phyloP scores from a whole-genome alignment of 2,329 filamentous ascomycete genomes.

The Colletotrichum sp. region DNA sequence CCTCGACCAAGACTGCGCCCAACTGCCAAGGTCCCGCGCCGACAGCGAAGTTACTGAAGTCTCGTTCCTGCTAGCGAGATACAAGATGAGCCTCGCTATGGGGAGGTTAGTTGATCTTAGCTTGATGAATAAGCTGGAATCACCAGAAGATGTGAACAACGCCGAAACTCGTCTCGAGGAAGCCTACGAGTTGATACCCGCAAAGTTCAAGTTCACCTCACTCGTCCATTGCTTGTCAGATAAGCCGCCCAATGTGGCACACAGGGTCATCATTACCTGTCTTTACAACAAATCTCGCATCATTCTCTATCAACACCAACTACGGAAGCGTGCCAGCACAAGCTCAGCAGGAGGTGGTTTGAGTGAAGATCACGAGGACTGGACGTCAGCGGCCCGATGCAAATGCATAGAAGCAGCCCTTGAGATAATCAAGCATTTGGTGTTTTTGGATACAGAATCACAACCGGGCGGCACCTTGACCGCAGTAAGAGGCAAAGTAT shows the following conservation, averaged over 20 bases:
- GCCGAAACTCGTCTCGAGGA: no score
- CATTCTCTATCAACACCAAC: rapidly evolving
- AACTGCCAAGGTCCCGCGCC: rapidly evolving
- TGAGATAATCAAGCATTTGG: rapidly evolving
- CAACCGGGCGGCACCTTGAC: background rate
- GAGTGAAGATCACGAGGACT: no score
- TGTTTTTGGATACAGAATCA: rapidly evolving
- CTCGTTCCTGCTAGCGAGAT: rapidly evolving
- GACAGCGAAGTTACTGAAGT: background rate
- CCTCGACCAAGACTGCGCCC: rapidly evolving
- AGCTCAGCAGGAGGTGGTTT: rapidly evolving
- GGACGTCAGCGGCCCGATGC: rapidly evolving
- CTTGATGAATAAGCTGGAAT: rapidly evolving
- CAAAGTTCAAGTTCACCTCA: rapidly evolving
- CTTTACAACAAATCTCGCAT: background rate
- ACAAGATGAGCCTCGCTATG: background rate
- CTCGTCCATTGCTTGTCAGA: background rate
- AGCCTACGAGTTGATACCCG: background rate
- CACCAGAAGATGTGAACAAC: rapidly evolving
- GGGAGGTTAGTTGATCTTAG: background rate
- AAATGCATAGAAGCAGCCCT: rapidly evolving
- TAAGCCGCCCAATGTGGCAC: background rate
- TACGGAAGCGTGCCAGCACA: no score
- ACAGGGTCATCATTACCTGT: background rate
- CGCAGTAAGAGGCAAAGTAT: rapidly evolving